Base-by-base conservation (phyloP, 192 early-diverging fungal genomes). In the Paraglomus brasilianum region DNA sequence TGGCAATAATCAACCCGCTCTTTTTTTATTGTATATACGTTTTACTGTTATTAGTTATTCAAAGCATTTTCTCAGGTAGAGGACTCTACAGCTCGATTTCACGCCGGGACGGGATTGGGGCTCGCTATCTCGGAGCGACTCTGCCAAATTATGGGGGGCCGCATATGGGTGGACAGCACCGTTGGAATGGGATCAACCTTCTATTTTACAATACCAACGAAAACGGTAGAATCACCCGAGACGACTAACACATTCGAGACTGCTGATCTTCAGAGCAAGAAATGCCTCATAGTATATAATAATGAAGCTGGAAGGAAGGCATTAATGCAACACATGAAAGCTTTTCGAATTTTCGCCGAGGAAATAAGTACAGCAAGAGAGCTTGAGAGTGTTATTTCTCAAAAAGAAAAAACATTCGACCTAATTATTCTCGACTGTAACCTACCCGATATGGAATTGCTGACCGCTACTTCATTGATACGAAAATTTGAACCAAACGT, bases 21-120 rank as follows among this genome's bases (percentile, higher is more conserved):
- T 19, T 3, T 48, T n/a, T 48, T n/a, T 13, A 48, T 48, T 10
- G 11, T 36, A 77, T 69, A 52, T 69, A 67, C 0, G 53, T 77
- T 55, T 50, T 47, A 51, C 42, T 72, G 30, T 36, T 77, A 9
- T 77, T 77, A 79, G 11, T 72, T 89, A 8, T 89, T 89, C 71
- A 78, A 82, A 8, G 81, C 85, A 8, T 89, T 89, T 58, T 87
- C 85, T 13, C 87, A 88, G 53, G 80, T 88, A 22, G 85, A 89
- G 19, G 77, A 81, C 48, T 86, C 85, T 22, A 82, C 82, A 11
- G 80, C 81, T 24, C 71, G 85, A 45, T 74, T 79, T 24, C 85
- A 82, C 50, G 85, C 80, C 24, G 85, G 85, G 22, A 88, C 87
- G 2, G 88, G 88, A 4, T 71, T 89, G 15, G 88, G 88, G 0